Base-by-base conservation (phyloP, 192 early-diverging fungal genomes). In the Coemansia guatemalensis region DNA sequence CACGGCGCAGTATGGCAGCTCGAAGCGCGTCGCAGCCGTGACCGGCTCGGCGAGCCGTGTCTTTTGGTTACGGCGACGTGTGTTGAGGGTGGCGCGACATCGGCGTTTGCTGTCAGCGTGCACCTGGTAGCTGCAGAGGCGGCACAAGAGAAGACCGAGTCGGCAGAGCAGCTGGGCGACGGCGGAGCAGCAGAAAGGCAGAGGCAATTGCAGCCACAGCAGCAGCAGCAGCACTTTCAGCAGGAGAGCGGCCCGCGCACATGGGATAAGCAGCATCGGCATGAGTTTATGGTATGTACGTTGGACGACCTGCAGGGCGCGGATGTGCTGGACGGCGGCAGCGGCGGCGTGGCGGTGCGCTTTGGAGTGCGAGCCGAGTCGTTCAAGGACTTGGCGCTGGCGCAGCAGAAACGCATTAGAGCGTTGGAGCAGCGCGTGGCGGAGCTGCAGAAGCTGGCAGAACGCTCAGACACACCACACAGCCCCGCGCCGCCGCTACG, bases 1-100 rank as follows among this genome's bases (percentile, higher is more conserved):
- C 71, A 73, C 26, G 79, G 79, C 56, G 56, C 57, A 0, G 63
- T 73, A 27, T 81, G 73, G 73, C 60, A 52, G 50, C 55, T 58
- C 25, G 68, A 71, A 25, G 70, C 47, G 1, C 65, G 73, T 17
- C 62, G 78, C 24, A 64, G 32, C 11, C 65, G 73, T 23, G 71
- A 48, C 12, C 35, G 39, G 41, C 50, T 70, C 8, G 78, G 78
- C 30, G 69, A 71, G 58, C 58, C 73, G 5, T 66, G 69, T 24
- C 56, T 81, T 27, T 21, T 61, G 4, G 62, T 73, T 7, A 35
- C 67, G 0, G 62, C 67, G 7, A 33, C 33, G 11, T 73, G 74
- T 51, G 39, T 67, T 20, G 70, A 73, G n/a, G 73, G 79, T 11
- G 33, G 52, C 25, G 32, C 14, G 26, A 23, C 48, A 1, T 12